Evolutionary conservation across 2,329 filamentous ascomycete genomes (phyloP), one percentile per base, ranked within the genome.

Genomic region (Arthroderma sp.): DNA sequence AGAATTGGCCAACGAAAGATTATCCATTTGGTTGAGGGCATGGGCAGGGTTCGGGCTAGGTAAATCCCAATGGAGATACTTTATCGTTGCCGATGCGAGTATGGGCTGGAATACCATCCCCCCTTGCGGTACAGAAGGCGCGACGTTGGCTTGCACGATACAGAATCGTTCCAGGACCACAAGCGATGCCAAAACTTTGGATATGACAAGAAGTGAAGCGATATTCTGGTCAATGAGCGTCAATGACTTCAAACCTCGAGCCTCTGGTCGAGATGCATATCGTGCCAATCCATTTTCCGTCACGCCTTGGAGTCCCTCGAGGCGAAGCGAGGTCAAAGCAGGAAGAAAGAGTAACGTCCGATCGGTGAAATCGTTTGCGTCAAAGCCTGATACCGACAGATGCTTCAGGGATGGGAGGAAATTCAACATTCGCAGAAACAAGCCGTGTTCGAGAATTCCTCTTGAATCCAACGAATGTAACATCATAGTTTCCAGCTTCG

Each of bases 21-120:
- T 59, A 43, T 66, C 62, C n/a, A 64, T 52, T 45, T 59, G 57
- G 37, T 57, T 61, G 32, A 66, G 57, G 7, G 61, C 60, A 30
- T 58, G 57, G 32, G 53, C 55, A 10, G 61, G 55, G 38, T 65
- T 58, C 9, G 63, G 62, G 40, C 63, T 61, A 4, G 61, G 60
- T 32, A 69, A 55, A 52, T 78, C 75, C 74, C 75, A 78, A 52
- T 80, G 75, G 3, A 80, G 57, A 48, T 66, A 68, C 44, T 62
- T 61, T 7, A 79, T 60, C n/a, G 59, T 66, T 2, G 59, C 56
- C 0, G 73, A 75, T 4, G 64, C 64, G 29, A 78, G 62, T 7
- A 69, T 54, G 0, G 71, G 69, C 46, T 68, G 66, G 44, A 70
- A 65, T 22, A 71, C 53, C 42, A 67, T 61, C 6, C 60, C 58